These are phyloP conservation scores for Aspergillus saccharolyticus DNA, from an alignment of 495 filamentous ascomycete species.

Conservation along the genomic window DNA sequence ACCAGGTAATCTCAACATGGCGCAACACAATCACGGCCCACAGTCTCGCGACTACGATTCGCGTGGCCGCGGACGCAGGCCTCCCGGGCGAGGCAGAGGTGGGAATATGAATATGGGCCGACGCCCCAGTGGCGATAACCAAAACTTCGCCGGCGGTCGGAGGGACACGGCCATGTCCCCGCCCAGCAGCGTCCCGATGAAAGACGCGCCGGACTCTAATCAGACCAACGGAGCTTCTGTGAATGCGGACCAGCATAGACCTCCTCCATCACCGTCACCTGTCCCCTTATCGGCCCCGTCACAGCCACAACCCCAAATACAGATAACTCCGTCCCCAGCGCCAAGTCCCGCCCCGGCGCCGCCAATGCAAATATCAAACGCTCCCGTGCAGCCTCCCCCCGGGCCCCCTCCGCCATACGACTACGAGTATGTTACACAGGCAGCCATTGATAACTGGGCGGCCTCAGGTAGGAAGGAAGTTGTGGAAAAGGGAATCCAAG, in stretches of 20 bases:
- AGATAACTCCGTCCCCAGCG: slow-evolving; percentile 17
- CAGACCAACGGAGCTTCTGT: slow-evolving; percentile 23
- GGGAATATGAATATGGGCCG: slow-evolving; percentile 33
- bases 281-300: slow-evolving; percentile 11
- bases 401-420: slow-evolving; percentile 37
- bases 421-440: slow-evolving; percentile 55
- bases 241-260: slow-evolving; percentile 14
- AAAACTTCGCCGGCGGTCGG: slow-evolving; percentile 31
- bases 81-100: slow-evolving; percentile 35
- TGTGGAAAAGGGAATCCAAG: slow-evolving; percentile 44
- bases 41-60: slow-evolving; percentile 39
- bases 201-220: slow-evolving; percentile 21
- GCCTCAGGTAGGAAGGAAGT: slow-evolving; percentile 41
- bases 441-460: slow-evolving; percentile 45
- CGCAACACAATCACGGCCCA: slow-evolving; percentile 47
- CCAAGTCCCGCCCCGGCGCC: slow-evolving; percentile 15
- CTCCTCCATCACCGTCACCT: slow-evolving; percentile 26
- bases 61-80: slow-evolving; percentile 41
- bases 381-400: slow-evolving; percentile 17
- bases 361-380: slow-evolving; percentile 13
- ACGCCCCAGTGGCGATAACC: slow-evolving; percentile 23
- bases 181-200: slow-evolving; percentile 27
- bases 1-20: slow-evolving; percentile 54
- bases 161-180: slow-evolving; percentile 37
- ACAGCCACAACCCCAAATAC: slow-evolving; percentile 20